These are phyloP conservation scores for Cyclotella sp. DNA, from an alignment of 108 stramenopile genomes.

Conservation along the genomic window DNA sequence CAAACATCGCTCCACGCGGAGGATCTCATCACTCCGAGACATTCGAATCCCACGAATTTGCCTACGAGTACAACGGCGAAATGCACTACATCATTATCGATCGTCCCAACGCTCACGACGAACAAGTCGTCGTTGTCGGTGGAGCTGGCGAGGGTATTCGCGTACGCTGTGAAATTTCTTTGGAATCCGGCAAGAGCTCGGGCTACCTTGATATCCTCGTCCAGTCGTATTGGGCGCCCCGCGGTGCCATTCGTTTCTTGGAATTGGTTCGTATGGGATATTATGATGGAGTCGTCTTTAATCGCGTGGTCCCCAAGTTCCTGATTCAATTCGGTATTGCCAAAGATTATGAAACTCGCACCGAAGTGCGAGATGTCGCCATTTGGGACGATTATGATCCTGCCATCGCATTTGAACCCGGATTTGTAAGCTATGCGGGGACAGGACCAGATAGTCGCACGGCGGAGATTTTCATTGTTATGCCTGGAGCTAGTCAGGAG, in stretches of 20 bases:
- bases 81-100: conserved; percentile 26
- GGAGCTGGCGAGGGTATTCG: conserved; percentile 24
- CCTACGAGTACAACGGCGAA: conserved; percentile 20
- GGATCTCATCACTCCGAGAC: conserved; percentile 8
- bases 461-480: conserved; percentile 83
- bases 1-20: conserved; percentile 31
- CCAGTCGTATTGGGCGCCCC: conserved; percentile 49
- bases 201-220: conserved; percentile 42
- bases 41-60: conserved; percentile 25
- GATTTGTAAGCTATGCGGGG: conserved; percentile 55
- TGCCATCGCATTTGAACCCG: conserved; percentile 38
- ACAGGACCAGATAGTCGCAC: conserved; percentile 76
- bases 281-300: conserved; percentile 78
- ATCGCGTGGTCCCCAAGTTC: conserved; percentile 80
- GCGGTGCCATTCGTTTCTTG: conserved; percentile 47
- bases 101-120: conserved; percentile 16
- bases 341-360: conserved; percentile 20
- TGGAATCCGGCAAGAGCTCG: neutral
- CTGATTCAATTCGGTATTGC: conserved; percentile 69
- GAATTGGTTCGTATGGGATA: conserved; percentile 40
- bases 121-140: conserved; percentile 29
- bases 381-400: conserved; percentile 44
- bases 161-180: conserved; percentile 37
- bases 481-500: conserved; percentile 67
- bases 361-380: conserved; percentile 13